Evolutionary conservation across 441 rosid genomes (phyloP), one percentile per base, ranked within the genome.

Genomic region (Kokia cookei): DNA sequence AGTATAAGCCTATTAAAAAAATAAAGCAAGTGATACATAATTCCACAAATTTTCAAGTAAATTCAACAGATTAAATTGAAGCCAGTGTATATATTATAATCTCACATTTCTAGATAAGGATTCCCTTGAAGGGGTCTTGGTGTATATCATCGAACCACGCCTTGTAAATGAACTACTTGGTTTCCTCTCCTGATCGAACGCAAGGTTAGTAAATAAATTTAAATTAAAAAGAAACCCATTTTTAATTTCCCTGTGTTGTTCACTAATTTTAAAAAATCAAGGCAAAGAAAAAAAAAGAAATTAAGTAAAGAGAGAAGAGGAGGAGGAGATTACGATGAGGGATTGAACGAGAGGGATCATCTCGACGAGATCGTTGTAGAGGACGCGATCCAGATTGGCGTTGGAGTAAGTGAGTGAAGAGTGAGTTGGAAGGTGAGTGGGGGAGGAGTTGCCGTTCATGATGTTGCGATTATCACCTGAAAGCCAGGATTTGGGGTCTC

Each of bases 41-140:
- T 26, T 65, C 55, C 40, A 66, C 24, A 48, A 45, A 6, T 15
- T 66, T 26, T 26, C 29, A 57, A 55, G 3, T 11, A 47, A 47
- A 62, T 15, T 29, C 14, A 29, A 17, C 47, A 45, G 11, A 63
- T 59, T 65, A 22, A 65, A 51, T 13, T 26, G 7, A 50, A 67
- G 9, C 5, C 37, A 54, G 63, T 32, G 54, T 10, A 51, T 7
- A 29, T 27, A 0, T 37, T 63, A n/a, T 63, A 24, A 10, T 19
- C 79, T 69, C 69, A 95, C 99, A 40, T 83, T 93, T 78, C 82
- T 81, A 64, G 81, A 84, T 53, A 89, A 78, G 6, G 91, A 84
- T 58, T 91, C 93, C 79, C 89, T 87, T 27, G 97, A 91, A 82
- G 99, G 98, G 66, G 97, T 95, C 91, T 92, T 96, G 7, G 97